Base-by-base conservation (phyloP, 2,329 filamentous ascomycete species). In the Cladophialophora immunda region DNA sequence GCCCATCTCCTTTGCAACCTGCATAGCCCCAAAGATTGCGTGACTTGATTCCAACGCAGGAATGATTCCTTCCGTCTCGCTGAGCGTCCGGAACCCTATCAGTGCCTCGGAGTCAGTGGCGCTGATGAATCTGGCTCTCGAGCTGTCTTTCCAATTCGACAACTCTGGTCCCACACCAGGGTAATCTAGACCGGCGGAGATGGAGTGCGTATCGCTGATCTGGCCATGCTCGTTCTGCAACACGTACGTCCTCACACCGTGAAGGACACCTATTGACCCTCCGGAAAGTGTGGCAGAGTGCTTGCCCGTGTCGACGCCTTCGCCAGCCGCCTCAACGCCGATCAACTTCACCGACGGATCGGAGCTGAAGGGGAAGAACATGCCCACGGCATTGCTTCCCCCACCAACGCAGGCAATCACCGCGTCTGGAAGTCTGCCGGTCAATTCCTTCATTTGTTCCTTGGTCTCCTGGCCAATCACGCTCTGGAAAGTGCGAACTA, bases 351-450 rank as follows among this genome's bases (percentile, higher is more conserved):
- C 95, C 68, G 85, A 89, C 0, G 86, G 86, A 75, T 99, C 94
- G 50, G 93, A 89, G 70, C 91, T 86, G 82, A 99, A 99, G 60
- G 95, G 95, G 80, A 94, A 96, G 84, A 99, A 99, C 94, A 98
- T 99, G 81, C 95, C 95, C 3, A 91, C 90, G 2, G 95, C 95
- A 78, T 99, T 99, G 78, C 90, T 94, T 66, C 95, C 95, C 72
- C 95, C 95, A 64, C 95, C 95, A 13, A 99, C 95, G 76, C 95
- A 99, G 9, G 95, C 95, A 17, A 99, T 93, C 25, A 99, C 94
- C 0, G 94, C 95, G 73, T 99, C 95, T 3, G 95, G 95, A 1
- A 99, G 88, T 81, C 95, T 94, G 72, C 93, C 92, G 56, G 90
- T 89, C 79, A 92, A 89, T 77, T 90, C 89, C 69, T 88, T 83